Conservation (phyloP, 176 grass and related monocot genomes). For the Aegilops speltoides region DNA sequence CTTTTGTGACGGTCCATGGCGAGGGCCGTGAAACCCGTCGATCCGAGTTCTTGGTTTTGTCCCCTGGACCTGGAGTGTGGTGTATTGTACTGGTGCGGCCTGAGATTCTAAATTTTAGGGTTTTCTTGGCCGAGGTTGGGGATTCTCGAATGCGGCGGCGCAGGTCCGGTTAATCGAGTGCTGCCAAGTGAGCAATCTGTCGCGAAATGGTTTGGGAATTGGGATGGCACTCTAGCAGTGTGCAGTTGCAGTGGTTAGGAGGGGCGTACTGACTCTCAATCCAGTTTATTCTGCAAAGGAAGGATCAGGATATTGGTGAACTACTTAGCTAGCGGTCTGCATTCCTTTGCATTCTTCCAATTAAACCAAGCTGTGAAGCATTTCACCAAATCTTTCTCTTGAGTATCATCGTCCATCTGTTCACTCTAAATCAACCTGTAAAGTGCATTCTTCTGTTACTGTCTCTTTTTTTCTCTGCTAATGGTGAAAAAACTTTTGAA, state of each 20-base stretch:
- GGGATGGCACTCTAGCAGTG: neutral
- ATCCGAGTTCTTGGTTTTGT: conserved; percentile 8
- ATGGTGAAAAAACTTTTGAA: conserved; percentile 30
- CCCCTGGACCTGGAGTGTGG: neutral
- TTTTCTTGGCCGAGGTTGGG: neutral
- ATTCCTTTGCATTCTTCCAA: neutral
- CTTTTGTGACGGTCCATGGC: neutral
- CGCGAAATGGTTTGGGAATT: neutral
- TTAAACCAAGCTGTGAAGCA: neutral
- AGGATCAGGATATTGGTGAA: neutral
- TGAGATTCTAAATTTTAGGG: neutral
- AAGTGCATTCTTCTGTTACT: neutral
- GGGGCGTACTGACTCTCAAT: neutral
- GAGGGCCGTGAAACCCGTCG: neutral
- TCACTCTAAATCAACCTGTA: neutral
- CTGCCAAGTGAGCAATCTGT: neutral
- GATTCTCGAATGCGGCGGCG: neutral
- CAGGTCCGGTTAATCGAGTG: neutral
- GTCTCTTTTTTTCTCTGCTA: conserved; percentile 2
- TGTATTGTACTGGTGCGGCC: neutral
- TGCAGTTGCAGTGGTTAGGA: neutral
- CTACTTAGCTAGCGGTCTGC: neutral
- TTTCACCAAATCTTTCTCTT: neutral
- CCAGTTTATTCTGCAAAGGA: neutral
- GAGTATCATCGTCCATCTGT: neutral